Base-by-base conservation (phyloP, 1,139 yeast species). In the Entelexis sorbosivorans region DNA sequence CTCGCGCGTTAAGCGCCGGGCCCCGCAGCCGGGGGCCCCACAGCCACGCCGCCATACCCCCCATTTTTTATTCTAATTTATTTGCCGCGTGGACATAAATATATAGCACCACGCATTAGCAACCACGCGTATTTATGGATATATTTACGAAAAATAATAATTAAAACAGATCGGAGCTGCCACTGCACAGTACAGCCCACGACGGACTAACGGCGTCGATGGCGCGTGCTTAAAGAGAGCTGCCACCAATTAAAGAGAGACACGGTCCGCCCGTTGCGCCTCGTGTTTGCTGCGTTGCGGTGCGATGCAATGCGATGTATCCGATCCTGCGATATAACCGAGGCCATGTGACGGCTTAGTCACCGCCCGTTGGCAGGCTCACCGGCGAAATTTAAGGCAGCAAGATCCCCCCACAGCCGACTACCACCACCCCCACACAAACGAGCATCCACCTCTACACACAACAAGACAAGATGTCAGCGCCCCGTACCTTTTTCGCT, bases 401-500 rank as follows among this genome's bases (percentile, higher is more conserved):
- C 31, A 8, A 29, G 22, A 17, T 3, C 19, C 42, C 33, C 43
- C 10, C 31, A 28, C 28, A 26, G n/a, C 6, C 24, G 28, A 14
- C 29, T 4, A 43, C 14, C 32, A n/a, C n/a, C n/a, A n/a, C n/a
- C n/a, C n/a, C n/a, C n/a, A n/a, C n/a, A n/a, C n/a, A n/a, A n/a
- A n/a, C 13, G 13, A 14, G n/a, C 24, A 33, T 8, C 14, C n/a
- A 14, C 36, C 14, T 35, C 14, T 5, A 22, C 16, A 39, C 3
- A 13, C 8, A n/a, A 9, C 19, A 10, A 26, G 14, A 24, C 39
- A 50, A 35, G 42, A 59, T 59, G 95, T 17, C 38, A 4, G 24
- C 40, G 3, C 80, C 94, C 70, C 88, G 98, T 77, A 83, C 81
- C 74, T 89, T 89, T 77, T 88, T 91, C 58, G 73, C 70, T 49